These are phyloP conservation scores for Dictyostelium capitatum DNA, from an alignment of 78 protist genomes.

Conservation along the genomic window DNA sequence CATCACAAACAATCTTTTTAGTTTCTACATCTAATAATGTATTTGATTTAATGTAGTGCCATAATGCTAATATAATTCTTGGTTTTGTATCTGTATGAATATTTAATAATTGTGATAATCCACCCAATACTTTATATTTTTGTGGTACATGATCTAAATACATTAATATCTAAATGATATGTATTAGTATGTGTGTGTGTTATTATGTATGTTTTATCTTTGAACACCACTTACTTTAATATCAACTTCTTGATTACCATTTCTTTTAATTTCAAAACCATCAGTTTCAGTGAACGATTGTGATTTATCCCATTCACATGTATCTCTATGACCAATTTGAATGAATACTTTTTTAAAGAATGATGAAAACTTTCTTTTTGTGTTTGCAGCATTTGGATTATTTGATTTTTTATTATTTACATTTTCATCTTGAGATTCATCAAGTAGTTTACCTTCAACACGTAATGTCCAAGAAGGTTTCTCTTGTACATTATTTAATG, in stretches of 20 bases:
- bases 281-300: constrained; percentile 65
- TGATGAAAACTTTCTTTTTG: constrained; percentile 43
- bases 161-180: constrained; percentile 38
- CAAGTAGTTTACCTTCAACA: constrained; percentile 56
- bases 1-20: constrained; percentile 73
- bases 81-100: constrained; percentile 79
- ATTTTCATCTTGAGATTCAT: background rate
- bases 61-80: constrained; percentile 65
- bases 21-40: constrained; percentile 44
- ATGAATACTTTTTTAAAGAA: constrained; percentile 72
- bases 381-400: background rate
- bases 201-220: background rate
- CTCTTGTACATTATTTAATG: constrained; percentile 24
- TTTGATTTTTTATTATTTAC: constrained; percentile 4
- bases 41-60: constrained; percentile 57
- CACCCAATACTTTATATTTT: constrained; percentile 61
- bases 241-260: constrained; percentile 76
- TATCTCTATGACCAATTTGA: constrained; percentile 79
- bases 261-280: constrained; percentile 80
- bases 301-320: constrained; percentile 79
- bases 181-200: too few relatives aligned
- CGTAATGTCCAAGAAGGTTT: constrained; percentile 77
- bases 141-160: constrained; percentile 76
- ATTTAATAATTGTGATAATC: constrained; percentile 46
- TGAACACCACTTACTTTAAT: constrained; percentile 29